Evolutionary conservation across 495 filamentous ascomycete species (phyloP).

Genomic region (Talaromyces adpressus): DNA sequence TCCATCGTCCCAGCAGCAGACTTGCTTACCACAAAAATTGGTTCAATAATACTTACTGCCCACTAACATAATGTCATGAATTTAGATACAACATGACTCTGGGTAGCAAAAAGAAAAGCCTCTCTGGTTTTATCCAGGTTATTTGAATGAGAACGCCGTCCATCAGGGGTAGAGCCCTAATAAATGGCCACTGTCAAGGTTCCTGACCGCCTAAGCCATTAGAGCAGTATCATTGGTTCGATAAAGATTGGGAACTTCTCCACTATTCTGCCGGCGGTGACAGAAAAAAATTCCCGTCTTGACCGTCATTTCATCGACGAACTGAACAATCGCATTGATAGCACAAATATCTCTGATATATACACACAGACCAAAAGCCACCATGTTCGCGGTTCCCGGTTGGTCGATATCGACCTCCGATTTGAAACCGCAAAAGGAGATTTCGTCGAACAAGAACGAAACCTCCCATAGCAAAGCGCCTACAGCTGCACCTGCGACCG

Average conservation of each 20-base stretch:
- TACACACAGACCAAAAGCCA: not conserved
- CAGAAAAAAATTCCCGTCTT: not conserved
- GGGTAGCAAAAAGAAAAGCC: no score
- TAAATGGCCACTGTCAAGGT: not conserved
- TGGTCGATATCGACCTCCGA: constrained; percentile 70
- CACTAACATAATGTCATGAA: no score
- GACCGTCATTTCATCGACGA: not conserved
- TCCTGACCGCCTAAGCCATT: not conserved
- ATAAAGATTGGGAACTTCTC: not conserved
- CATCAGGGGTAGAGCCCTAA: not conserved
- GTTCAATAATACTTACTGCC: no score
- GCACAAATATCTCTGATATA: not conserved
- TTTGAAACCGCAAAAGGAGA: constrained; percentile 61
- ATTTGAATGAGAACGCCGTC: no score
- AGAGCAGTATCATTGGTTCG: not conserved
- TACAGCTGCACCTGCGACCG: constrained; percentile 16
- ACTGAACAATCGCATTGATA: not conserved
- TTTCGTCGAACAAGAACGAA: constrained; percentile 16
- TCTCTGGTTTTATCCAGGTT: no score
- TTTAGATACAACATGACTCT: no score
- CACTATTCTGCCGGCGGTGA: not conserved
- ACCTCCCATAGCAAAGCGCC: constrained; percentile 10
- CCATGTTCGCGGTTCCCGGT: constrained; percentile 90
- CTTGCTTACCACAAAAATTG: no score
- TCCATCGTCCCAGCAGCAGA: no score